Evolutionary conservation across 768 basidiomycete species (phyloP).

Genomic region (Lactarius tabidus): DNA sequence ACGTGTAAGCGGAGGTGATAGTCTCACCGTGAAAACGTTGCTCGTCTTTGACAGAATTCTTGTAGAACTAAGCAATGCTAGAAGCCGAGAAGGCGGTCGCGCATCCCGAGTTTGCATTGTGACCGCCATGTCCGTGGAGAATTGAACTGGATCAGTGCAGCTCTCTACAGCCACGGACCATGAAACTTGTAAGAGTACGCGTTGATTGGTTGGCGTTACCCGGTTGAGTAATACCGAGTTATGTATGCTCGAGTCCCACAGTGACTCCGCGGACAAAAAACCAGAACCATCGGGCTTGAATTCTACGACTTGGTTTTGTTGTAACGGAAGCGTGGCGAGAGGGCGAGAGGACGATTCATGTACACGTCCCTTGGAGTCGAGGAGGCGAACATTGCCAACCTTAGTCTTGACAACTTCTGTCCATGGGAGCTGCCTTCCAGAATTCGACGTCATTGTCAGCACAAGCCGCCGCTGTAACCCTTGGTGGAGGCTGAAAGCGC

Average conservation of each 20-base stretch:
- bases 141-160: constrained; percentile 82
- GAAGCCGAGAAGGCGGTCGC: constrained; percentile 71
- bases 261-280: constrained; percentile 57
- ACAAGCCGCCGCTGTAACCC: constrained; percentile 84
- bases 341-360: constrained; percentile 74
- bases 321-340: constrained; percentile 67
- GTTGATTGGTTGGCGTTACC: constrained; percentile 72
- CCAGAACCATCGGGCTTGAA: constrained; percentile 86
- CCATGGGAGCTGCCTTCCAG: constrained; percentile 89
- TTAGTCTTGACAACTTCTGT: constrained; percentile 68
- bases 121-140: constrained; percentile 82
- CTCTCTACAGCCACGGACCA: constrained; percentile 81
- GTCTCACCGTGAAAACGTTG: constrained; percentile 75
- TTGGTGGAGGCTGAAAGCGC: constrained; percentile 86
- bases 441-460: constrained; percentile 77
- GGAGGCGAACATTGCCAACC: constrained; percentile 77
- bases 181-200: constrained; percentile 70
- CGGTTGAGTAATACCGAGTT: constrained; percentile 82
- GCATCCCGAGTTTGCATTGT: constrained; percentile 83
- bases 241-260: constrained; percentile 95
- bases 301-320: constrained; percentile 66
- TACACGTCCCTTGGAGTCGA: constrained; percentile 78
- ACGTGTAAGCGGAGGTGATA: constrained; percentile 81
- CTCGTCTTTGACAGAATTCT: constrained; percentile 77
- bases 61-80: constrained; percentile 71